Evolutionary conservation across 164 flowering plant species (phyloP).

Genomic region (Annona cherimola): DNA sequence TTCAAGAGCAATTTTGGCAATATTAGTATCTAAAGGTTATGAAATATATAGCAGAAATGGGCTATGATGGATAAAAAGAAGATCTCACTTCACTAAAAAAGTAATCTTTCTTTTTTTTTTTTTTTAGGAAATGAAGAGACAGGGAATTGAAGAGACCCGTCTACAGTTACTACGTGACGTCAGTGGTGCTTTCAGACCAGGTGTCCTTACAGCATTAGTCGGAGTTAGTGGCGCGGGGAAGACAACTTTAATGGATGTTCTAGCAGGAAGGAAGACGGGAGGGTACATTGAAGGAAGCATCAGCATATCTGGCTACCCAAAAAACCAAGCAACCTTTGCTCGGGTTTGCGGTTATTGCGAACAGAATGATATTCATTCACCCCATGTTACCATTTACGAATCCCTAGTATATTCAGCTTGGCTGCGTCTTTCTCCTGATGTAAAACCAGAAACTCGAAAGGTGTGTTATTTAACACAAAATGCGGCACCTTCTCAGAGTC

Average conservation of each 20-base stretch:
- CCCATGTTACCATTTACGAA: conserved; percentile 56
- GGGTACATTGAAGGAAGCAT: conserved; percentile 57
- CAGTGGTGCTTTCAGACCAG: conserved; percentile 65
- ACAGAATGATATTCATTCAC: conserved; percentile 66
- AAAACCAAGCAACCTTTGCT: conserved; percentile 58
- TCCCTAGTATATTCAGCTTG: conserved; percentile 60
- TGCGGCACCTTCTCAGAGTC: not conserved
- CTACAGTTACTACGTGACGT: conserved; percentile 54
- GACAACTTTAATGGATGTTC: conserved; percentile 70
- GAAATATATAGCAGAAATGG: not conserved
- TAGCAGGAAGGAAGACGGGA: conserved; percentile 63
- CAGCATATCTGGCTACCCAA: conserved; percentile 52
- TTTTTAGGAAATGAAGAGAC: conserved; percentile 52
- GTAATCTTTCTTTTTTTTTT: not conserved
- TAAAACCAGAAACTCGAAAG: conserved; percentile 33
- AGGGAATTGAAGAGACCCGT: conserved; percentile 43
- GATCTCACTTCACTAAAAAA: not conserved
- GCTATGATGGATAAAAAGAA: not conserved
- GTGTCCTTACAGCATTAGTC: conserved; percentile 54
- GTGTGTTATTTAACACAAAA: conserved; percentile 10
- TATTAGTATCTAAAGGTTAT: not conserved
- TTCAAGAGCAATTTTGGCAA: too few relatives aligned
- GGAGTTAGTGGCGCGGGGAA: conserved; percentile 75
- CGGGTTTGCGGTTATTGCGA: conserved; percentile 65
- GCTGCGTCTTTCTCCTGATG: conserved; percentile 55